Percentiles rank a stretch among this genome's conserved stretches.
These are phyloP conservation scores for Eucalyptus viminalis DNA, from an alignment of 345 rosid genomes.

Conservation along the genomic window DNA sequence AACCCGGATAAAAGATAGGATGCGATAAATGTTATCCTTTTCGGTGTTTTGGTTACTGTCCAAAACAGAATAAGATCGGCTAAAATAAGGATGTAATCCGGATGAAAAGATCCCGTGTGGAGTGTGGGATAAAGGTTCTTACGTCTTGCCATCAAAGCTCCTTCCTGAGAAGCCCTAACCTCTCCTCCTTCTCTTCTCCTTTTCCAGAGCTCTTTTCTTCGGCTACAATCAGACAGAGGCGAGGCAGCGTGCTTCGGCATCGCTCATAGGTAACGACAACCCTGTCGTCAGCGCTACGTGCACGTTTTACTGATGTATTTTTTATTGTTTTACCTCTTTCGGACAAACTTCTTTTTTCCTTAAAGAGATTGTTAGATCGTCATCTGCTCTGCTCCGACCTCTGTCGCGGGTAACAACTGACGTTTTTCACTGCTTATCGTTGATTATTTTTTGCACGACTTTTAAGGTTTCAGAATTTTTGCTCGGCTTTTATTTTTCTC, in stretches of 20 bases:
- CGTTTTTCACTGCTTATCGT: neutral
- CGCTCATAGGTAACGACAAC: neutral
- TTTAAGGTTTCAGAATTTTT: neutral
- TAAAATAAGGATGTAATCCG: neutral
- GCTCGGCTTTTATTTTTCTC: neutral
- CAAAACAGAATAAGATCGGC: neutral
- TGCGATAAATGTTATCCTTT: neutral
- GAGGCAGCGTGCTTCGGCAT: neutral
- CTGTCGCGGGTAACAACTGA: neutral
- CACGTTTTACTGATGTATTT: neutral
- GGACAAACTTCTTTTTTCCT: neutral
- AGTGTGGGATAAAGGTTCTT: neutral
- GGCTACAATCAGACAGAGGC: neutral
- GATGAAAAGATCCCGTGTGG: neutral
- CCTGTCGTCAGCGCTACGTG: neutral
- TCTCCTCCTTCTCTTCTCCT: neutral
- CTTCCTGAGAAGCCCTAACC: neutral
- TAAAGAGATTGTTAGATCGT: neutral
- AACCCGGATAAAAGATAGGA: neutral
- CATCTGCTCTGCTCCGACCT: neutral
- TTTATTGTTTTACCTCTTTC: neutral
- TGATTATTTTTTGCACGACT: neutral
- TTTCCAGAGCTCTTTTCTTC: neutral
- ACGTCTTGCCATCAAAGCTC: neutral
- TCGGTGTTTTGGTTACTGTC: neutral